Evolutionary conservation across 2,329 filamentous ascomycete species (phyloP).

Genomic region (Colletotrichum lini): DNA sequence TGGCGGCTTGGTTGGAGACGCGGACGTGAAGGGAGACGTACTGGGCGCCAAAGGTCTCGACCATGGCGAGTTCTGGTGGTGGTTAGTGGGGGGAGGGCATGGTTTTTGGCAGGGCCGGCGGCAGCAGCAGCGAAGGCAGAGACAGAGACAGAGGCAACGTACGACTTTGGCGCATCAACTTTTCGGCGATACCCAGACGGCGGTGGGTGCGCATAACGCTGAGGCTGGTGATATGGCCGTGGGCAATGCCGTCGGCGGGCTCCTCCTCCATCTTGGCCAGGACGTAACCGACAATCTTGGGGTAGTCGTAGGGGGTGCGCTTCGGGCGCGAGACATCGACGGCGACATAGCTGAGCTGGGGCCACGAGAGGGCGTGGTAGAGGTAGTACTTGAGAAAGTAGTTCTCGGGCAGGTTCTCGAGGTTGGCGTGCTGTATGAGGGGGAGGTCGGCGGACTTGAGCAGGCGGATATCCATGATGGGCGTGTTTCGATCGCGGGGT

Average conservation of each 20-base stretch:
- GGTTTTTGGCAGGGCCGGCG: background rate
- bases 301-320: slow-evolving; percentile 87
- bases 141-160: slow-evolving; percentile 56
- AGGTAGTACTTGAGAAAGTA: slow-evolving; percentile 99
- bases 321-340: slow-evolving; percentile 89
- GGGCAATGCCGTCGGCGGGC: slow-evolving; percentile 88
- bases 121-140: slow-evolving; percentile 13
- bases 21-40: slow-evolving; percentile 98
- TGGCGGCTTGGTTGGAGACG: slow-evolving; percentile 90
- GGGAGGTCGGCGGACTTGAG: slow-evolving; percentile 88
- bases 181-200: slow-evolving; percentile 92
- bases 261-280: slow-evolving; percentile 99
- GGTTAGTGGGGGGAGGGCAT: background rate
- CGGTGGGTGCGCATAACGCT: slow-evolving; percentile 97
- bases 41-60: slow-evolving; percentile 89
- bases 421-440: slow-evolving; percentile 97
- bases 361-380: slow-evolving; percentile 98
- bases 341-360: slow-evolving; percentile 95
- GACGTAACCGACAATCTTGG: slow-evolving; percentile 99
- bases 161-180: slow-evolving; percentile 97
- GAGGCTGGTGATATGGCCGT: slow-evolving; percentile 96
- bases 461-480: slow-evolving; percentile 89
- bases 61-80: slow-evolving; percentile 85
- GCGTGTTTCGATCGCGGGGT: slow-evolving; percentile 4
- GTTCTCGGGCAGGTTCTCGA: slow-evolving; percentile 99